A percentile compares a stretch with the other conserved stretches of the same genome.
phyloP scores from a whole-genome alignment of 148 eudicot genomes.

The Arctostaphylos glauca region DNA sequence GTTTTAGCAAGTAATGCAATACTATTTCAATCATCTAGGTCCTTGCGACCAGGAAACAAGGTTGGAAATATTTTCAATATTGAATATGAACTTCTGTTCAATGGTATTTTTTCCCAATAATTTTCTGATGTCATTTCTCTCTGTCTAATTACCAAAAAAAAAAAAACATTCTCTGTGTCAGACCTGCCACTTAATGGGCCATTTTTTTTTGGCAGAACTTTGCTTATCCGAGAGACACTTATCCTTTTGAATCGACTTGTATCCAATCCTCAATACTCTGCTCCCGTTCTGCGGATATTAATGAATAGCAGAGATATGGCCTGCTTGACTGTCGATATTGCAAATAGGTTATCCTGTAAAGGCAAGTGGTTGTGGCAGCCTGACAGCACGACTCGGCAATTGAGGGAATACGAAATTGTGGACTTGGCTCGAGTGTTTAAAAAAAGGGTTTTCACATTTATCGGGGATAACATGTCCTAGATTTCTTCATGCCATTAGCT shows the following conservation, averaged over 20 bases:
- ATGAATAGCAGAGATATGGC: constrained; percentile 58
- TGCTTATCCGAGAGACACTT: constrained; percentile 79
- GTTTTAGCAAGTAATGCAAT: background rate
- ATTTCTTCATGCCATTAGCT: background rate
- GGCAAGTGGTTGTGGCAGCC: constrained; percentile 39
- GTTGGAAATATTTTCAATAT: background rate
- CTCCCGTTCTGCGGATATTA: constrained; percentile 51
- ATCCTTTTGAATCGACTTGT: constrained; percentile 79
- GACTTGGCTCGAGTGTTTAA: constrained; percentile 65
- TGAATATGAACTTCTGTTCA: background rate
- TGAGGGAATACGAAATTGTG: constrained; percentile 61
- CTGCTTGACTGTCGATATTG: constrained; percentile 60
- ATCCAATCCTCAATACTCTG: constrained; percentile 65
- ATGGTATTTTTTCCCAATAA: background rate
- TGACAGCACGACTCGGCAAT: constrained; percentile 45
- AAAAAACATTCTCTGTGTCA: background rate
- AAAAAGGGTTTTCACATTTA: constrained; percentile 53
- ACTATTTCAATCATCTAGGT: no score
- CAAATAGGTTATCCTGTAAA: constrained; percentile 57
- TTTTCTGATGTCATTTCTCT: constrained; percentile 1
- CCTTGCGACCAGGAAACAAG: no score
- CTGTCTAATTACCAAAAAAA: no score
- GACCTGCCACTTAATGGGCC: background rate
- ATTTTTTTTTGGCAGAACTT: constrained; percentile 45
- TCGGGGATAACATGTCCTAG: constrained; percentile 39